Evolutionary conservation across 1,284 basidiomycete genomes (phyloP).

Genomic region (Chondrostereum purpureum): DNA sequence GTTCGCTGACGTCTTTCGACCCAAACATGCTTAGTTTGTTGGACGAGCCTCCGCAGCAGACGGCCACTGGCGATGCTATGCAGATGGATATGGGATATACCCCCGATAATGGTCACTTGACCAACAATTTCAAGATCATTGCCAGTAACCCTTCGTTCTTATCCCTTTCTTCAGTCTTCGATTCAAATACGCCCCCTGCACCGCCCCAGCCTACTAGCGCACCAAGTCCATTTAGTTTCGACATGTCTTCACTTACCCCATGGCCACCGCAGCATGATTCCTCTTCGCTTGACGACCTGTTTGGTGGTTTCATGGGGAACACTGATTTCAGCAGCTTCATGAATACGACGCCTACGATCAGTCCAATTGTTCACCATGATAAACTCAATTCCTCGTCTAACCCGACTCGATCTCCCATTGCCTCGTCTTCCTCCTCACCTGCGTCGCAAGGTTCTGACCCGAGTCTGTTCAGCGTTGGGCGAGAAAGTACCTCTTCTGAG

Average conservation of each 20-base stretch:
- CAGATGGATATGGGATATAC: slow-evolving; percentile 54
- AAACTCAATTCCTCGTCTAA: slow-evolving; percentile 15
- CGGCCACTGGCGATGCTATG: slow-evolving; percentile 49
- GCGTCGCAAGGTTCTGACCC: slow-evolving; percentile 26
- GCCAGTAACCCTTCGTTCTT: slow-evolving; percentile 75
- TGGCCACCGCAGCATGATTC: slow-evolving; percentile 35
- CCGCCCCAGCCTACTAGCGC: slow-evolving; percentile 17
- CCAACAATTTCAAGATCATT: slow-evolving; percentile 54
- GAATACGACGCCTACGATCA: slow-evolving; percentile 30
- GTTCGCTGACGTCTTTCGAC: slow-evolving; percentile 59
- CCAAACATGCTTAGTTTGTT: slow-evolving; percentile 52
- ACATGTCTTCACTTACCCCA: slow-evolving; percentile 31
- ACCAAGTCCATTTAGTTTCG: slow-evolving; percentile 31
- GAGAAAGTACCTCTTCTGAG: slow-evolving; percentile 22
- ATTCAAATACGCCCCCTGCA: slow-evolving; percentile 20
- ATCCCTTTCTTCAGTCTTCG: slow-evolving; percentile 66
- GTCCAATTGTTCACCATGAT: slow-evolving; percentile 46
- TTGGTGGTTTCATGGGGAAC: slow-evolving; percentile 31
- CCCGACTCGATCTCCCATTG: slow-evolving; percentile 16
- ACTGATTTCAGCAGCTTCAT: slow-evolving; percentile 20
- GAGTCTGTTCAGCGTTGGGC: slow-evolving; percentile 29
- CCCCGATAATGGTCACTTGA: slow-evolving; percentile 19
- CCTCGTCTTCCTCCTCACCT: slow-evolving; percentile 25
- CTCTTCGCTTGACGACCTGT: slow-evolving; percentile 51
- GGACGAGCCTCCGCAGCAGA: slow-evolving; percentile 48